Base-by-base conservation (phyloP, 805 yeast genomes). In the Starmerella stigmatis region DNA sequence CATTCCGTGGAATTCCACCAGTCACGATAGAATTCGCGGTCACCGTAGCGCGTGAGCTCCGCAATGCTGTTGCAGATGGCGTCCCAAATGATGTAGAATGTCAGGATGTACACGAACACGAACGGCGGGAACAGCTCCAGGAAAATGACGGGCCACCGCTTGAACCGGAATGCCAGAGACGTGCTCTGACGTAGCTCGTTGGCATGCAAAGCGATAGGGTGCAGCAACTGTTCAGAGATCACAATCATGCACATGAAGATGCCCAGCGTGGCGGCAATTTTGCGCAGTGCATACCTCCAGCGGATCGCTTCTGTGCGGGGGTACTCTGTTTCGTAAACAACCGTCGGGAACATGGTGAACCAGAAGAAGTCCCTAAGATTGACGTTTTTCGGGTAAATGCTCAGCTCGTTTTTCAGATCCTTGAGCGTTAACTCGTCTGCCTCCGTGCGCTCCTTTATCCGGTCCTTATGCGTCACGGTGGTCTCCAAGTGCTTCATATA, bases 1-100 rank as follows among this genome's bases (percentile, higher is more conserved):
- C 96, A 92, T 33, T 85, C 81, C 16, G 81, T 76, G 50, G 94
- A 83, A 56, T 88, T 85, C 98, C 99, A 92, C 98, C 98, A 94
- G 35, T 86, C 83, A 3, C 94, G 89, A 60, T 94, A 92, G 63
- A 92, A 92, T 53, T 82, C 82, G 41, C 98, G 75, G 61, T 92
- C 96, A 4, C 85, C 96, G 64, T 79, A 94, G 43, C 72, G 59
- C 13, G 94, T 79, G 30, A 89, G 67, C 61, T 92, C 98, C 0
- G 95, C 97, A 55, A 94, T 74, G 20, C 82, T 81, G 59, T 88
- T 89, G 55, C 88, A 68, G 41, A 89, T 89, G 5, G 89, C 80
- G 57, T 92, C 97, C 98, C 98, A 94, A 50, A 94, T 92, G 50
- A 92, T 67, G 60, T 83, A 88, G 64, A 88, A 92, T 0, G 76